phyloP scores from a whole-genome alignment of 2,329 filamentous ascomycete genomes.

The Trichothecium roseum region DNA sequence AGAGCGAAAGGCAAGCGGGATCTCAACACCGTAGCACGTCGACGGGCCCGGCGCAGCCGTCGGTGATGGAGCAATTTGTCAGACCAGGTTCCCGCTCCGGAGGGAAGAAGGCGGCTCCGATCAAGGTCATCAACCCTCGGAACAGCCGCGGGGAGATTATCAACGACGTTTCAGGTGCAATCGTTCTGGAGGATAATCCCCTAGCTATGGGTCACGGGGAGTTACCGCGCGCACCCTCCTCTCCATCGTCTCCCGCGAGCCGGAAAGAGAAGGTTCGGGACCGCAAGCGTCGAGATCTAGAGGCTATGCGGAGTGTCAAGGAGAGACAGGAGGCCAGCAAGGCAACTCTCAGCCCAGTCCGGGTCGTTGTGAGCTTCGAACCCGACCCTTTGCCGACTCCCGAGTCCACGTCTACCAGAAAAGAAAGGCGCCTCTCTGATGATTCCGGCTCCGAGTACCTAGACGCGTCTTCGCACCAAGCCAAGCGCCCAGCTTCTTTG shows the following conservation, averaged over 20 bases:
- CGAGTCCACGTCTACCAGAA: background rate
- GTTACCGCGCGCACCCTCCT: constrained; percentile 9
- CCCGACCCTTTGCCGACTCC: constrained; percentile 14
- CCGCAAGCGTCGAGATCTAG: constrained; percentile 28
- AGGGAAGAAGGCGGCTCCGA: too few species aligned
- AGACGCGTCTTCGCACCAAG: background rate
- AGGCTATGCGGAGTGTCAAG: constrained; percentile 17
- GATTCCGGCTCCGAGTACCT: background rate
- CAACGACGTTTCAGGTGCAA: constrained; percentile 1
- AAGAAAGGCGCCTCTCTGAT: background rate
- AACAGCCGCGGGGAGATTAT: too few species aligned
- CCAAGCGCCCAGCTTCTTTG: background rate
- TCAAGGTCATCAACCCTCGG: too few species aligned
- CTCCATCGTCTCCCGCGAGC: constrained; percentile 16
- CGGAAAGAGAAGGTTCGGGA: constrained; percentile 28
- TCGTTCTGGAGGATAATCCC: constrained; percentile 10
- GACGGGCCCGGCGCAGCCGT: too few species aligned
- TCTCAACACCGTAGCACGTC: too few species aligned
- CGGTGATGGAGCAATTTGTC: too few species aligned
- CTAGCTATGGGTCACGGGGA: constrained; percentile 6
- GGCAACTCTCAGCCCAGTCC: constrained; percentile 23
- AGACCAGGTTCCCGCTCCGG: too few species aligned
- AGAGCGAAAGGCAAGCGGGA: too few species aligned
- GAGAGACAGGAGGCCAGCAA: constrained; percentile 9
- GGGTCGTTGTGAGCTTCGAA: constrained; percentile 27